A percentile compares a stretch with the other conserved stretches of the same genome.
Evolutionary conservation across 805 yeast genomes (phyloP).

Genomic region (Yamadazyma laniorum): DNA sequence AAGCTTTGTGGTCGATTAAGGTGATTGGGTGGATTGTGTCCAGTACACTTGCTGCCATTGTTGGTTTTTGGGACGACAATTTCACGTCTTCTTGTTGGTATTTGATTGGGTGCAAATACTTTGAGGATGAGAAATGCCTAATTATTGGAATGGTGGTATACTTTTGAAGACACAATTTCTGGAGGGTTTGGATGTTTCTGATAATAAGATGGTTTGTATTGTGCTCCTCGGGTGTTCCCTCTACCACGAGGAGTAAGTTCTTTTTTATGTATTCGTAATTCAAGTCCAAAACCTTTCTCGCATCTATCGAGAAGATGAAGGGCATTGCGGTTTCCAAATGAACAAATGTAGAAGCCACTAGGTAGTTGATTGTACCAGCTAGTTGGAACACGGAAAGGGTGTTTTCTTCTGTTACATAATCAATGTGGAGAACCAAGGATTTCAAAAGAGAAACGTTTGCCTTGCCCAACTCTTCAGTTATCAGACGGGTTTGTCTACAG

Average conservation of each 20-base stretch:
- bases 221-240: neutral
- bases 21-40: conserved; percentile 1
- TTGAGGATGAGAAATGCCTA: neutral
- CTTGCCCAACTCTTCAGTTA: neutral
- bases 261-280: conserved; percentile 16
- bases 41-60: neutral
- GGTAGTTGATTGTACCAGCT: conserved; percentile 6
- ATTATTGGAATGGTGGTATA: conserved; percentile 1
- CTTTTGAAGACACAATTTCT: neutral
- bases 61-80: neutral
- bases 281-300: conserved; percentile 22
- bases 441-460: conserved; percentile 1
- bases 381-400: neutral
- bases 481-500: conserved; percentile 1
- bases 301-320: conserved; percentile 29
- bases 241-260: neutral
- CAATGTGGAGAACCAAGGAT: neutral
- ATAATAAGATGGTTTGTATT: neutral
- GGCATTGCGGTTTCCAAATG: conserved; percentile 30
- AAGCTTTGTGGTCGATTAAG: neutral
- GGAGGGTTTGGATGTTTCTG: neutral
- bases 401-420: neutral
- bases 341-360: conserved; percentile 20
- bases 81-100: neutral
- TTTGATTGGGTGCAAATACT: conserved; percentile 1